These are phyloP conservation scores for Aspergillus jensenii DNA, from an alignment of 2,329 filamentous ascomycete genomes.

Conservation along the genomic window DNA sequence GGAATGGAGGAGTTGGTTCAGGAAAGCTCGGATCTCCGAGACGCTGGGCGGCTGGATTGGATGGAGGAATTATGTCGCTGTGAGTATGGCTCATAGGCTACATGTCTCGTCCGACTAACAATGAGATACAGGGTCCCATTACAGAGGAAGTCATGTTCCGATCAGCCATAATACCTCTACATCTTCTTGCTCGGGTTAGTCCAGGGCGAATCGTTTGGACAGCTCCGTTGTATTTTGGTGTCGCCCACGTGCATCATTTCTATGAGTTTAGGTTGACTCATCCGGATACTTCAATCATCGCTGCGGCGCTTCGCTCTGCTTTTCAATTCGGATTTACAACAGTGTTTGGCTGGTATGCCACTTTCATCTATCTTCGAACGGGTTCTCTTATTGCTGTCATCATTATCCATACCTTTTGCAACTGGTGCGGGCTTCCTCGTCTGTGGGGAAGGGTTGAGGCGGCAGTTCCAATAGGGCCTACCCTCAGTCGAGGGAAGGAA, in stretches of 20 bases:
- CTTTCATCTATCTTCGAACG: conserved; percentile 83
- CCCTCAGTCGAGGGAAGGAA: conserved; percentile 42
- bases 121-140: conserved; percentile 65
- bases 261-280: conserved; percentile 88
- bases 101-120: conserved; percentile 15
- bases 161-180: conserved; percentile 77
- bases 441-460: conserved; percentile 76
- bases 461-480: conserved; percentile 38
- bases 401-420: conserved; percentile 83
- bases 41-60: conserved; percentile 72
- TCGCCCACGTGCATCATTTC: conserved; percentile 92
- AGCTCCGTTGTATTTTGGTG: conserved; percentile 84
- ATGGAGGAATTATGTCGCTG: conserved; percentile 84
- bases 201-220: conserved; percentile 67
- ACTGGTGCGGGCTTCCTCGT: conserved; percentile 83
- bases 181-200: conserved; percentile 68
- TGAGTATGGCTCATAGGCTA: conserved; percentile 47
- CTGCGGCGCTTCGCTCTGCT: conserved; percentile 68
- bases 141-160: conserved; percentile 96
- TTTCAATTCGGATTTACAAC: conserved; percentile 90
- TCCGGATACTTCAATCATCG: conserved; percentile 63
- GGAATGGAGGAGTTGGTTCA: conserved; percentile 65
- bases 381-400: conserved; percentile 77
- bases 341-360: conserved; percentile 89
- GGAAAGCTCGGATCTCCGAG: conserved; percentile 56